These are phyloP conservation scores for Lathyrus oleraceus DNA, from an alignment of 306 rosid genomes.

Conservation along the genomic window DNA sequence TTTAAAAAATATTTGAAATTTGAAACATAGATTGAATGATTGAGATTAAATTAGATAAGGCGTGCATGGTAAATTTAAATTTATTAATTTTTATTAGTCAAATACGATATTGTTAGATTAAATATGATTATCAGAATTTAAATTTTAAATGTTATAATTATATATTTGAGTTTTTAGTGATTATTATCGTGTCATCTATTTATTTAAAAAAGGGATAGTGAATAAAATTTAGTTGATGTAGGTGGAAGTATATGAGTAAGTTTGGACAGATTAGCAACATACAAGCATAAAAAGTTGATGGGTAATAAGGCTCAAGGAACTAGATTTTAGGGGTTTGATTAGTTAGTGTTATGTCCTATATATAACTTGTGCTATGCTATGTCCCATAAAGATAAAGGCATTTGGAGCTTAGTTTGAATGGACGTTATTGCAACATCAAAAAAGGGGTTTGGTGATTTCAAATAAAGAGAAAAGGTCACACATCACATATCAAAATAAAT, in stretches of 20 bases:
- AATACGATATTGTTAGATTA: too few species aligned
- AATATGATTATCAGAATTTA: too few species aligned
- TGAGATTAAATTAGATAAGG: slow-evolving; percentile 44
- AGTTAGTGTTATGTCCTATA: background rate
- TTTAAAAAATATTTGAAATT: slow-evolving; percentile 30
- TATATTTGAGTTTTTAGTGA: too few species aligned
- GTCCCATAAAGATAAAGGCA: slow-evolving; percentile 45
- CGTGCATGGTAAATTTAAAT: slow-evolving; percentile 39
- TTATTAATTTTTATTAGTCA: too few species aligned
- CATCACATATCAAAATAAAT: background rate
- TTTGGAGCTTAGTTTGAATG: slow-evolving; percentile 37
- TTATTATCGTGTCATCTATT: too few species aligned
- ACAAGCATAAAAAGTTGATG: slow-evolving; percentile 48
- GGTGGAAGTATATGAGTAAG: slow-evolving; percentile 35
- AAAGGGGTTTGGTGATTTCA: slow-evolving; percentile 37
- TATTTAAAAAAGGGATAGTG: too few species aligned
- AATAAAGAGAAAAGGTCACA: slow-evolving; percentile 24
- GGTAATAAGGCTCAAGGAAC: slow-evolving; percentile 30
- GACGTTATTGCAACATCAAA: slow-evolving; percentile 30
- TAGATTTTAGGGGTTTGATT: slow-evolving; percentile 26
- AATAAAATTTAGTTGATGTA: slow-evolving; percentile 18
- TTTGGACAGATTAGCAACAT: slow-evolving; percentile 38
- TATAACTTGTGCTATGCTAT: slow-evolving; percentile 31
- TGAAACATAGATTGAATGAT: slow-evolving; percentile 36
- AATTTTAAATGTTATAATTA: too few species aligned